phyloP scores from a whole-genome alignment of 208 protist species.

The Acanthamoeba triangularis region DNA sequence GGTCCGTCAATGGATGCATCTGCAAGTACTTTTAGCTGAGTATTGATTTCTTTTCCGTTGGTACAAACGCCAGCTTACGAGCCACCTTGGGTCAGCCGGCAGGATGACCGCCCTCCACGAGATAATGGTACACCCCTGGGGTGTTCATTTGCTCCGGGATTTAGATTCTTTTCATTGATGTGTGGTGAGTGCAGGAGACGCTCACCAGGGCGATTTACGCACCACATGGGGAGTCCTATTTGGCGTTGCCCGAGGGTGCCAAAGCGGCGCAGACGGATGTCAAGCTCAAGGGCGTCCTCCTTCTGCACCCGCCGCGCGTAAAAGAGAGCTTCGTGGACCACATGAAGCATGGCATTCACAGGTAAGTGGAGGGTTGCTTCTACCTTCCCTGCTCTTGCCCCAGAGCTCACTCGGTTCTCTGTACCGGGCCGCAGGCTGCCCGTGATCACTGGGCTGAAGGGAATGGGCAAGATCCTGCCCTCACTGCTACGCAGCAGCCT shows the following conservation, averaged over 20 bases:
- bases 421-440: not conserved
- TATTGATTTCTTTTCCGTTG: not conserved
- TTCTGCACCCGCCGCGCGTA: not conserved
- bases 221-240: not conserved
- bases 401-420: not conserved
- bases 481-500: not conserved
- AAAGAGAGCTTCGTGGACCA: slow-evolving; percentile 24
- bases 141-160: not conserved
- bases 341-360: slow-evolving; percentile 38
- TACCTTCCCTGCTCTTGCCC: too few relatives aligned
- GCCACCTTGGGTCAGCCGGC: not conserved
- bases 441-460: not conserved
- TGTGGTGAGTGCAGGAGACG: not conserved
- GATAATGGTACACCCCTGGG: not conserved
- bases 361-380: not conserved
- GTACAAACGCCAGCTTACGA: not conserved
- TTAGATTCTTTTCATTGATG: not conserved
- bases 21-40: not conserved
- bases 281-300: not conserved
- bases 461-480: slow-evolving; percentile 34
- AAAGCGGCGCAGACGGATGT: not conserved
- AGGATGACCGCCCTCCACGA: slow-evolving; percentile 22
- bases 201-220: not conserved
- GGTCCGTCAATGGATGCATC: not conserved
- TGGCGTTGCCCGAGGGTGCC: not conserved